Conservation (phyloP, 2,329 filamentous ascomycete genomes). For the Pestalotiopsis sp. region DNA sequence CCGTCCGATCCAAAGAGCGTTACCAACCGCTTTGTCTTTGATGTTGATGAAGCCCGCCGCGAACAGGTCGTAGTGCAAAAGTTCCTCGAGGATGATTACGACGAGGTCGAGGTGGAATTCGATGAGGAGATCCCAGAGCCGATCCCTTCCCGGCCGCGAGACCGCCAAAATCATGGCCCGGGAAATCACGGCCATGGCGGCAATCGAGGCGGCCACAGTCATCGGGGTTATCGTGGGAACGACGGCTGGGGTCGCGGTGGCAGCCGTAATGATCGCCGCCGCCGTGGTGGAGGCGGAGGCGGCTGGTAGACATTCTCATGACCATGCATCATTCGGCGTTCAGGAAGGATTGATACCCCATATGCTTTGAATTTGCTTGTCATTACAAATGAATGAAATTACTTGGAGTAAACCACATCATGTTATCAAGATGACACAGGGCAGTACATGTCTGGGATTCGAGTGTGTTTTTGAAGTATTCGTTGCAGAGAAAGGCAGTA, state of each 20-base stretch:
- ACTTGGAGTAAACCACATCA: too few relatives aligned
- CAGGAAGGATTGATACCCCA: slow-evolving; percentile 7
- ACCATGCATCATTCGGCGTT: slow-evolving; percentile 6
- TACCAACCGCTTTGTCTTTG: slow-evolving; percentile 82
- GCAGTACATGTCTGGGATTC: too few relatives aligned
- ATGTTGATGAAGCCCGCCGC: slow-evolving; percentile 71
- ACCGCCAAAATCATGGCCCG: slow-evolving; percentile 25
- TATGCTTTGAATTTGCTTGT: neutral
- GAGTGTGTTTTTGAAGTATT: too few relatives aligned
- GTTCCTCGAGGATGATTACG: slow-evolving; percentile 74
- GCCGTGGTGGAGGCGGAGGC: slow-evolving; percentile 5
- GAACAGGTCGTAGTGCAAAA: slow-evolving; percentile 70
- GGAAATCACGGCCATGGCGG: slow-evolving; percentile 19
- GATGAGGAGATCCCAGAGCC: slow-evolving; percentile 60
- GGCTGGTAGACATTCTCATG: neutral
- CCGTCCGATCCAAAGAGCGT: slow-evolving; percentile 38
- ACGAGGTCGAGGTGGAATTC: slow-evolving; percentile 77
- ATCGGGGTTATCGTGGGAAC: slow-evolving; percentile 4
- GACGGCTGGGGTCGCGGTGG: slow-evolving; percentile 17
- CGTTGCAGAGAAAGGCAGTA: too few relatives aligned
- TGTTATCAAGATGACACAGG: too few relatives aligned
- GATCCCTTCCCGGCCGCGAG: slow-evolving; percentile 25
- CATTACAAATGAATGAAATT: neutral
- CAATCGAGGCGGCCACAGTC: slow-evolving; percentile 10
- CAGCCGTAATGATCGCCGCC: slow-evolving; percentile 13